Percentiles rank a stretch among this genome's conserved stretches.
Conservation (phyloP, 108 stramenopile genomes). For the Cyclostephanos invisitatus region DNA sequence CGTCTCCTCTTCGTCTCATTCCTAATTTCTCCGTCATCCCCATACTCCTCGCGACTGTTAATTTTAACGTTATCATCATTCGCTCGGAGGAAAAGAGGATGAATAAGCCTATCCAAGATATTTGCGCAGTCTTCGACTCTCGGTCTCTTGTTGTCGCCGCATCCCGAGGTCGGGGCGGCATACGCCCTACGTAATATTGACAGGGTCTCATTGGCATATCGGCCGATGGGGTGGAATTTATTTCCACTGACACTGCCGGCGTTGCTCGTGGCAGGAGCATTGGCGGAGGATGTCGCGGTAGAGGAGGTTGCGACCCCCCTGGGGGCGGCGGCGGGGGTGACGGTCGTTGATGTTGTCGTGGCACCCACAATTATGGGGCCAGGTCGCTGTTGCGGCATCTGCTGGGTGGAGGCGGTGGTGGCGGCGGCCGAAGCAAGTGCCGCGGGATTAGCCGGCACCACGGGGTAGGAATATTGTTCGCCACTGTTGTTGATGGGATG, state of each 20-base stretch:
- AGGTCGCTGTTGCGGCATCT: constrained; percentile 13
- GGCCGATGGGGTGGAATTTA: constrained; percentile 11
- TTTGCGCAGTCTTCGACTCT: not conserved
- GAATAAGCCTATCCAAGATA: constrained; percentile 24
- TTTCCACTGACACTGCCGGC: not conserved
- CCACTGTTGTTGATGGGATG: not conserved
- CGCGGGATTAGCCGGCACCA: not conserved
- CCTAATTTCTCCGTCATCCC: not conserved
- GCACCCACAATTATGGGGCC: constrained; percentile 11
- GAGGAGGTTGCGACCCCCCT: not conserved
- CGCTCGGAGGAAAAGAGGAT: constrained; percentile 13
- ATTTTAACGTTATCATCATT: not conserved
- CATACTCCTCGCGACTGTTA: not conserved
- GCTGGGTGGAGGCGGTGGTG: constrained; percentile 7
- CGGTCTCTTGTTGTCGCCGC: constrained; percentile 8
- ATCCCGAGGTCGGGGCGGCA: not conserved
- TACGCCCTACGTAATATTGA: constrained; percentile 3
- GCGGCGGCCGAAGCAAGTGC: constrained; percentile 9
- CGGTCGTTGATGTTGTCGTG: not conserved
- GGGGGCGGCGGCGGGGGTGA: not conserved
- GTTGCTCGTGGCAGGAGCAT: not conserved
- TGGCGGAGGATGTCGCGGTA: not conserved
- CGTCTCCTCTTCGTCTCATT: not conserved
- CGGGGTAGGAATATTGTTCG: constrained; percentile 5
- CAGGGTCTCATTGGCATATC: constrained; percentile 3